These are phyloP conservation scores for Talaromyces sp. DNA, from an alignment of 2,329 filamentous ascomycete species.

Conservation along the genomic window DNA sequence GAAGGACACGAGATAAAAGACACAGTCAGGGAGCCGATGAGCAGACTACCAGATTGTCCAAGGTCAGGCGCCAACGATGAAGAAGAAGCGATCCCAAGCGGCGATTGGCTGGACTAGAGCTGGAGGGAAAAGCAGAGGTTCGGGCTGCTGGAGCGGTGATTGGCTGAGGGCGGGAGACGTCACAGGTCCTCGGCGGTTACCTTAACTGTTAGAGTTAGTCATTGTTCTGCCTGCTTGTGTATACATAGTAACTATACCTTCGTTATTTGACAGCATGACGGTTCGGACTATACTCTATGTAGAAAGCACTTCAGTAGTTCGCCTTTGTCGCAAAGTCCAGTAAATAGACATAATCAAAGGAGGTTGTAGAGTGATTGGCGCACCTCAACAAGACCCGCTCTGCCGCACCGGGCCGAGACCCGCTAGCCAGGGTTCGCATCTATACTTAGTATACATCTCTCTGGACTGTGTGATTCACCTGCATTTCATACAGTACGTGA, in stretches of 20 bases:
- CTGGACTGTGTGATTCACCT: background rate
- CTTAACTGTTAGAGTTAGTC: background rate
- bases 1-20: conserved; percentile 6
- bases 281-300: background rate
- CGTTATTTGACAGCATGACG: background rate
- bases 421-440: conserved; percentile 3
- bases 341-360: background rate
- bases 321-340: background rate
- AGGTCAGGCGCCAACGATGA: conserved; percentile 11
- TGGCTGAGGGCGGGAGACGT: background rate
- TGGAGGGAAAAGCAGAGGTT: background rate
- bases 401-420: conserved; percentile 16
- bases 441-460: background rate
- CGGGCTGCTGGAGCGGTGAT: background rate
- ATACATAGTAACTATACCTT: background rate
- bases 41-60: background rate
- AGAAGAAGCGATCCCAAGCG: background rate
- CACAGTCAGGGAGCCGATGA: conserved; percentile 1
- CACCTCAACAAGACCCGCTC: background rate
- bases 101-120: conserved; percentile 10
- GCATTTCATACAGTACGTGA: background rate
- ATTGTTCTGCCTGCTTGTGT: background rate
- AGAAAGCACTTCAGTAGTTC: background rate
- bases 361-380: background rate
- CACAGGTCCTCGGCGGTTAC: background rate